Evolutionary conservation across 2,329 filamentous ascomycete species (phyloP).

Genomic region (Penicillium sp.): DNA sequence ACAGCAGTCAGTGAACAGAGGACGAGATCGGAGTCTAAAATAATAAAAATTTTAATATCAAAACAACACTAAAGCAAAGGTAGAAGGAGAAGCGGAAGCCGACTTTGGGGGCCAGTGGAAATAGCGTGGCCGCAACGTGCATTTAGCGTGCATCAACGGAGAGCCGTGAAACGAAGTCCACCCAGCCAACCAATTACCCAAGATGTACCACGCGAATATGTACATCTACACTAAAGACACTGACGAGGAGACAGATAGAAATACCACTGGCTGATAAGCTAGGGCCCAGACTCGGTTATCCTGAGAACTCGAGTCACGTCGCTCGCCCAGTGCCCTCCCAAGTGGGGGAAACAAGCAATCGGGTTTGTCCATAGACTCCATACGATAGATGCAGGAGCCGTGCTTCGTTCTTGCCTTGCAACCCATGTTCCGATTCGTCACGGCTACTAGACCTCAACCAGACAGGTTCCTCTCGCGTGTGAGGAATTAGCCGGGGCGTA

Average conservation of each 20-base stretch:
- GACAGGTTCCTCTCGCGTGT: neutral
- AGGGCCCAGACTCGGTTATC: neutral
- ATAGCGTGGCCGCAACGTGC: slow-evolving; percentile 1
- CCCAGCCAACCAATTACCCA: neutral
- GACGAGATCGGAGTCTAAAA: neutral
- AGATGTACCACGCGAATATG: neutral
- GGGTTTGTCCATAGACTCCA: too few species aligned
- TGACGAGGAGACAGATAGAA: neutral
- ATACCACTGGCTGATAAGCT: neutral
- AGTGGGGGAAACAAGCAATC: neutral
- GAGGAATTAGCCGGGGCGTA: neutral
- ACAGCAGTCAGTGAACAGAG: neutral
- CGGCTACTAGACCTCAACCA: neutral
- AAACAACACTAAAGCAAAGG: neutral
- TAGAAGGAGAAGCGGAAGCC: neutral
- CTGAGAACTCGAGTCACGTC: neutral
- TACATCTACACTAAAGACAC: neutral
- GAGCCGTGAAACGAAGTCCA: neutral
- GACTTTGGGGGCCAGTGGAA: neutral
- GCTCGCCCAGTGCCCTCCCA: neutral
- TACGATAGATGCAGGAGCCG: neutral
- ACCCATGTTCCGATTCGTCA: neutral
- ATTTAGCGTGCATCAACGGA: neutral
- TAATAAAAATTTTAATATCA: neutral
- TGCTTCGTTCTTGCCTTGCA: neutral